Evolutionary conservation across 129 eudicot genomes (phyloP).

Genomic region (Chrysanthemum seticuspe): DNA sequence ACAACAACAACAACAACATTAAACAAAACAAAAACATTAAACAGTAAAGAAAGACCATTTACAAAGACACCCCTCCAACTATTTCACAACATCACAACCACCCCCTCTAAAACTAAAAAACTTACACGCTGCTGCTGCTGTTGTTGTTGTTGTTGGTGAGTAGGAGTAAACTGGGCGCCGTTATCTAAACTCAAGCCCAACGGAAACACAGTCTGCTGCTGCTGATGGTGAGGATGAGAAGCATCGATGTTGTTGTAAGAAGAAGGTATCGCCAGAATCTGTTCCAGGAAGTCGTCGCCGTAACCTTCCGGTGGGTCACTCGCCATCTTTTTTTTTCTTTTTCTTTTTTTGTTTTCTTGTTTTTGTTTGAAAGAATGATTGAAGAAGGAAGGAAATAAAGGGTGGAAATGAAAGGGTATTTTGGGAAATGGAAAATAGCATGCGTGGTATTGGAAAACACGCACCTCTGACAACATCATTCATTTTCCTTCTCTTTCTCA

Average conservation of each 20-base stretch:
- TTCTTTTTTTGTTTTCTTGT: not conserved
- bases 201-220: conserved; percentile 46
- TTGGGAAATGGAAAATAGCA: conserved; percentile 34
- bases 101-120: not conserved
- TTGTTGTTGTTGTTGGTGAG: not conserved
- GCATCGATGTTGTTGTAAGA: conserved; percentile 35
- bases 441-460: conserved; percentile 51
- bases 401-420: not conserved
- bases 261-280: conserved; percentile 70
- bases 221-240: not conserved
- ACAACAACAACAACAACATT: too few relatives aligned
- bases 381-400: not conserved
- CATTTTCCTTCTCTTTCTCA: conserved; percentile 12
- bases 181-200: conserved; percentile 72
- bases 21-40: too few relatives aligned
- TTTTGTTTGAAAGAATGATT: conserved; percentile 2
- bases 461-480: conserved; percentile 43
- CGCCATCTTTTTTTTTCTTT: conserved; percentile 37
- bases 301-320: conserved; percentile 66
- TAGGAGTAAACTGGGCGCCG: conserved; percentile 28
- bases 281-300: conserved; percentile 83
- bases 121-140: conserved; percentile 42
- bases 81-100: not conserved
- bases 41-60: too few relatives aligned
- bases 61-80: too few relatives aligned